A percentile compares a stretch with the other conserved stretches of the same genome.
phyloP scores from a whole-genome alignment of 2,329 filamentous ascomycete genomes.

The Nemania bipapillata region DNA sequence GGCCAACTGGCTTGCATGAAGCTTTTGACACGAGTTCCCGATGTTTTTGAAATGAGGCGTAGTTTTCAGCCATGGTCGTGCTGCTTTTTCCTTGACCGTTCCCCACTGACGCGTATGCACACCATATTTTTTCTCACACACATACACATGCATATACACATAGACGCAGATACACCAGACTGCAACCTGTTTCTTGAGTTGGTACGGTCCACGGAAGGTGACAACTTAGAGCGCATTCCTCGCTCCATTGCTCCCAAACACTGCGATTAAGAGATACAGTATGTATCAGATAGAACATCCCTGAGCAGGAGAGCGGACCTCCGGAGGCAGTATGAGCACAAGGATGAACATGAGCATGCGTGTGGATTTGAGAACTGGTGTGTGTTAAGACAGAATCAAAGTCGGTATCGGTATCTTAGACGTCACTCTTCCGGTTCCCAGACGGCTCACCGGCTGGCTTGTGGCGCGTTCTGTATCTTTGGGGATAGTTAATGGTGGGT shows the following conservation, averaged over 20 bases:
- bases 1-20: conserved; percentile 26
- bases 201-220: neutral
- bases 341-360: neutral
- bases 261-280: conserved; percentile 1
- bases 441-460: conserved; percentile 6
- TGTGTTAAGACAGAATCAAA: neutral
- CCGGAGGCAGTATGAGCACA: conserved; percentile 20
- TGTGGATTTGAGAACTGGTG: neutral
- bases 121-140: neutral
- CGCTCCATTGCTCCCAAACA: neutral
- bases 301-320: conserved; percentile 27
- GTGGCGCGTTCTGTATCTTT: neutral
- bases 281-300: conserved; percentile 31
- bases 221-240: neutral
- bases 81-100: conserved; percentile 19
- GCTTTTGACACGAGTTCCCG: conserved; percentile 18
- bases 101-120: conserved; percentile 28
- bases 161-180: conserved; percentile 4
- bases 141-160: neutral
- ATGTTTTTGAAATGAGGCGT: conserved; percentile 24
- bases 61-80: conserved; percentile 16
- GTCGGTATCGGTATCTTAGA: conserved; percentile 5
- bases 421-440: conserved; percentile 4
- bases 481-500: neutral
- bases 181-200: conserved; percentile 1